Base-by-base conservation (phyloP, 257 asterid species). In the Echites panduratus region DNA sequence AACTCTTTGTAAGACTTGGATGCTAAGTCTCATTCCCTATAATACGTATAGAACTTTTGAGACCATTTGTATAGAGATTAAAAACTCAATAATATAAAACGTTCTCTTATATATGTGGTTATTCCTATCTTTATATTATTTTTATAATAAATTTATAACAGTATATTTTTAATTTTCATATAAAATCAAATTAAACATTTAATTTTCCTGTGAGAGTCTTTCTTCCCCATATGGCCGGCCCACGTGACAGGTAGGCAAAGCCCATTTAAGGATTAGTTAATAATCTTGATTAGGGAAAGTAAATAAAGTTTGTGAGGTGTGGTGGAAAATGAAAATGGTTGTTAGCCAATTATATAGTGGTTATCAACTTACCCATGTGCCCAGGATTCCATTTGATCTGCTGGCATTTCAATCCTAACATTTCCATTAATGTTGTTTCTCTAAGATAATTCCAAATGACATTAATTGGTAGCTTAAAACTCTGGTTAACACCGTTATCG, bases 291-390 rank as follows among this genome's bases (percentile, higher is more conserved):
- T 38, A 70, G 50, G 75, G 35, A 32, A 49, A 16, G 70, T 19
- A 56, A 74, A 64, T 41, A 48, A 11, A 32, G 75, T 35, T 69
- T 77, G 73, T 71, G 80, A 54, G 65, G n/a, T n/a, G 65, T 64
- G 45, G 59, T 35, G 72, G 58, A 24, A 58, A 54, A 49, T 12
- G 53, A 44, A 61, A 27, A 45, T 40, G 70, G 57, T 49, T 47
- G 77, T 70, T 79, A 73, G 50, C 65, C 57, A 59, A 66, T 75
- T 75, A 35, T 40, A 13, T 20, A 57, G n/a, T n/a, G n/a, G n/a
- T n/a, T n/a, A 71, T 79, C 72, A 59, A 70, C 75, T 35, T 75
- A 50, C 69, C 75, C 79, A 79, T 72, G 80, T 79, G 80, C 57
- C 24, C 22, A 71, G 22, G 69, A 68, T 45, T 62, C 43, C 59